Conservation (phyloP, 106 monocot species). For the Allium cepa region DNA sequence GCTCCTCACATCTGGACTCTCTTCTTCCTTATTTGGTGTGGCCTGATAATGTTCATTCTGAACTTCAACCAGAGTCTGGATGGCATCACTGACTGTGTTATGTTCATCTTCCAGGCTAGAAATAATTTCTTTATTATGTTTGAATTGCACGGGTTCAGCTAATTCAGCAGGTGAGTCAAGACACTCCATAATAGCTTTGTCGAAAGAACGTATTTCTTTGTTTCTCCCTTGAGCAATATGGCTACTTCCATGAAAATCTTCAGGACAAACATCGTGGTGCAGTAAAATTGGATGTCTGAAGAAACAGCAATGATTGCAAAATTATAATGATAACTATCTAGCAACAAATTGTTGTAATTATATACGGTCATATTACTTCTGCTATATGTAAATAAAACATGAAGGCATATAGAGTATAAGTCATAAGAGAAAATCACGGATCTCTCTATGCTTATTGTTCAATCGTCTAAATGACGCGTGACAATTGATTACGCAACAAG, state of each 20-base stretch:
- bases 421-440: too few relatives aligned
- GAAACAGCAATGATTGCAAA: not conserved
- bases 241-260: constrained; percentile 20
- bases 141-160: constrained; percentile 22
- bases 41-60: constrained; percentile 2
- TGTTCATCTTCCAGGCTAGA: constrained; percentile 1
- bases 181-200: constrained; percentile 32
- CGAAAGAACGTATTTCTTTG: constrained; percentile 24
- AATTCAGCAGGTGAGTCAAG: constrained; percentile 12
- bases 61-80: not conserved
- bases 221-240: constrained; percentile 6
- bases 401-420: too few relatives aligned
- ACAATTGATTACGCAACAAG: too few relatives aligned
- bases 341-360: too few relatives aligned
- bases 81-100: too few relatives aligned
- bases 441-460: too few relatives aligned
- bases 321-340: too few relatives aligned
- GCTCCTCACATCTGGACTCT: constrained; percentile 33
- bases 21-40: constrained; percentile 23
- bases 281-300: constrained; percentile 46
- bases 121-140: constrained; percentile 47
- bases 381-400: too few relatives aligned
- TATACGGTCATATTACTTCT: too few relatives aligned
- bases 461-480: too few relatives aligned
- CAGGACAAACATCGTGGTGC: constrained; percentile 27